These are phyloP conservation scores for Prillingera fragicola DNA, from an alignment of 1,284 basidiomycete species.

Conservation along the genomic window DNA sequence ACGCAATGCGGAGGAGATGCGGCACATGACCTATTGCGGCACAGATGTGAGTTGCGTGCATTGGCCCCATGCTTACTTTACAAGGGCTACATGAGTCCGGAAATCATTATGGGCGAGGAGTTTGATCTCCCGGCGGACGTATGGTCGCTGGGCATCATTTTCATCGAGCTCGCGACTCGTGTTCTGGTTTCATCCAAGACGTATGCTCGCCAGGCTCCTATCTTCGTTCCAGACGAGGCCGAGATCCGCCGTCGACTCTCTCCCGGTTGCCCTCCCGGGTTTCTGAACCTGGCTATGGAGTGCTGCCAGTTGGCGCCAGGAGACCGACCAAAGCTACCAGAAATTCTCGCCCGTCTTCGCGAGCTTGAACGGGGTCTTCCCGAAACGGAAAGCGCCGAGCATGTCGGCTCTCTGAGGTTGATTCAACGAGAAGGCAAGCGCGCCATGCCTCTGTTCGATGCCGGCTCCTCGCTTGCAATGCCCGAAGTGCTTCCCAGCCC, in stretches of 20 bases:
- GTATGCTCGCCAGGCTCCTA: constrained; percentile 72
- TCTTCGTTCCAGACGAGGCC: constrained; percentile 68
- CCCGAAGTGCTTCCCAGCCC: constrained; percentile 7
- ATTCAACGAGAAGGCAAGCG: constrained; percentile 55
- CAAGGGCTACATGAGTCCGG: constrained; percentile 58
- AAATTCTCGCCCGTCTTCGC: constrained; percentile 67
- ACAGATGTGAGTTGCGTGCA: constrained; percentile 66
- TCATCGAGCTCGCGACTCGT: constrained; percentile 84
- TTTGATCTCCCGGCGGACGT: constrained; percentile 92
- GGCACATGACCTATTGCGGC: constrained; percentile 89
- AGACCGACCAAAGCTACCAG: constrained; percentile 67
- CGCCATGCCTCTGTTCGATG: constrained; percentile 45
- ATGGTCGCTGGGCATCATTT: constrained; percentile 89
- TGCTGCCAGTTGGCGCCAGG: constrained; percentile 68
- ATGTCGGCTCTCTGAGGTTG: constrained; percentile 74
- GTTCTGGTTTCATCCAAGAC: constrained; percentile 68
- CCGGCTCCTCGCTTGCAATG: not conserved
- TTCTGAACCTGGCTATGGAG: constrained; percentile 70
- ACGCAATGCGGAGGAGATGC: constrained; percentile 81
- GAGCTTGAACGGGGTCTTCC: constrained; percentile 70
- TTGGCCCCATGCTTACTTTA: not conserved
- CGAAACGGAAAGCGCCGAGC: constrained; percentile 54
- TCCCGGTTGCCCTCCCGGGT: constrained; percentile 69
- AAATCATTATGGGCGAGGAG: constrained; percentile 83
- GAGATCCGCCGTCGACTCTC: constrained; percentile 69